Conservation (phyloP, 2,329 filamentous ascomycete genomes). For the Hymenoscyphus infarciens region DNA sequence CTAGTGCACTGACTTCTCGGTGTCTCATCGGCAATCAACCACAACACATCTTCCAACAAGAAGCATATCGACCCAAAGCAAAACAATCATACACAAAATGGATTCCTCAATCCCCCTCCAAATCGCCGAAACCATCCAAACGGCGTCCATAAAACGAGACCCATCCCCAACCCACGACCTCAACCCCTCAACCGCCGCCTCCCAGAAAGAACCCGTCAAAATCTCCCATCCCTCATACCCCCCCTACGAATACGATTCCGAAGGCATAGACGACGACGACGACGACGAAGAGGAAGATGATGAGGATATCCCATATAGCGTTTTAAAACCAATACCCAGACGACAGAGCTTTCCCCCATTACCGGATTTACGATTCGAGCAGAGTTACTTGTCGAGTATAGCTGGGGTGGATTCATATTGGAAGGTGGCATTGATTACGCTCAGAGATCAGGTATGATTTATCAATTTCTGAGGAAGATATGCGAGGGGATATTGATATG, state of each 20-base stretch:
- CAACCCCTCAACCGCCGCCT: conserved; percentile 74
- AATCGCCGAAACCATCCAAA: conserved; percentile 76
- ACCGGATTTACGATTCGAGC: conserved; percentile 92
- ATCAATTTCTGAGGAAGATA: neutral
- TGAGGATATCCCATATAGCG: conserved; percentile 66
- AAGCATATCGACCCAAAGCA: neutral
- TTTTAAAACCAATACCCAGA: conserved; percentile 54
- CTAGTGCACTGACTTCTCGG: too few relatives aligned
- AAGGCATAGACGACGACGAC: conserved; percentile 40
- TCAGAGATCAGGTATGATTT: conserved; percentile 75
- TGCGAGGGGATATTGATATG: neutral
- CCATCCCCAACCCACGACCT: conserved; percentile 73
- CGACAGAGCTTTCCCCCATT: conserved; percentile 58
- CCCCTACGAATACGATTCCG: conserved; percentile 38
- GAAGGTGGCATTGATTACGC: conserved; percentile 77
- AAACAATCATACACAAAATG: conserved; percentile 23
- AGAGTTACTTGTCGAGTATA: conserved; percentile 94
- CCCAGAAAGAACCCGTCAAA: conserved; percentile 59
- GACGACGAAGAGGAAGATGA: conserved; percentile 51
- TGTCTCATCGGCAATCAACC: neutral
- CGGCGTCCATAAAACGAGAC: conserved; percentile 68
- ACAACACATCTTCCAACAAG: neutral
- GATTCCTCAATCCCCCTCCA: conserved; percentile 51
- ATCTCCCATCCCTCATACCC: conserved; percentile 32
- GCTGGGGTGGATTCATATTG: conserved; percentile 74